Evolutionary conservation across 1,284 basidiomycete genomes (phyloP).

Genomic region (Lentinus polychrous): DNA sequence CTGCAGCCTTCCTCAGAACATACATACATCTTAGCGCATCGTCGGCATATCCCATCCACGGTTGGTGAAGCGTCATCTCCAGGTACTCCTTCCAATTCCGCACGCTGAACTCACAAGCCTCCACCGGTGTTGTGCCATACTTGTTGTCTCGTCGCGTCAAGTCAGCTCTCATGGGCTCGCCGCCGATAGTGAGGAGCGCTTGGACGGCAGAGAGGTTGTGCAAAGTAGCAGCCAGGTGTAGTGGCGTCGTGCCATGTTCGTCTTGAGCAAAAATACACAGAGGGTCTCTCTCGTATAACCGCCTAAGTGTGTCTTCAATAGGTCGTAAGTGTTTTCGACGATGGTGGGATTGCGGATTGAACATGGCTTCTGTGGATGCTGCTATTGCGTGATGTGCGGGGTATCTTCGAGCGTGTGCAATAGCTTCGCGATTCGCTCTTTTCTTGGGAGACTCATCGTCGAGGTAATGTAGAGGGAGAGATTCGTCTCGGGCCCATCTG

Average conservation of each 20-base stretch:
- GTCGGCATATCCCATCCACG: slow-evolving; percentile 2
- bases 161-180: slow-evolving; percentile 2
- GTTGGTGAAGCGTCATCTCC: neutral
- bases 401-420: neutral
- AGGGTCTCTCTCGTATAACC: slow-evolving; percentile 6
- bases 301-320: slow-evolving; percentile 1
- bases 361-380: neutral
- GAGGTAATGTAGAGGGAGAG: neutral
- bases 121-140: slow-evolving; percentile 12
- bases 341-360: neutral
- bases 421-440: neutral
- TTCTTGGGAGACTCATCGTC: neutral
- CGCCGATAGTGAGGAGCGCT: slow-evolving; percentile 5
- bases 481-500: neutral
- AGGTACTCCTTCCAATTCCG: slow-evolving; percentile 2
- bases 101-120: slow-evolving; percentile 10
- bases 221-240: slow-evolving; percentile 10
- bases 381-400: neutral
- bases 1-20: slow-evolving; percentile 9
- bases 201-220: slow-evolving; percentile 3
- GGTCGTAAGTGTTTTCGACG: neutral
- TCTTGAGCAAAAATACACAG: slow-evolving; percentile 6
- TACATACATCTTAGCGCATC: slow-evolving; percentile 5
- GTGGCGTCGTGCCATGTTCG: slow-evolving; percentile 9
- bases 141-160: slow-evolving; percentile 7